Percentiles rank a stretch among this genome's conserved stretches.
These are phyloP conservation scores for Quercus lobata DNA, from an alignment of 331 rosid genomes.

Conservation along the genomic window DNA sequence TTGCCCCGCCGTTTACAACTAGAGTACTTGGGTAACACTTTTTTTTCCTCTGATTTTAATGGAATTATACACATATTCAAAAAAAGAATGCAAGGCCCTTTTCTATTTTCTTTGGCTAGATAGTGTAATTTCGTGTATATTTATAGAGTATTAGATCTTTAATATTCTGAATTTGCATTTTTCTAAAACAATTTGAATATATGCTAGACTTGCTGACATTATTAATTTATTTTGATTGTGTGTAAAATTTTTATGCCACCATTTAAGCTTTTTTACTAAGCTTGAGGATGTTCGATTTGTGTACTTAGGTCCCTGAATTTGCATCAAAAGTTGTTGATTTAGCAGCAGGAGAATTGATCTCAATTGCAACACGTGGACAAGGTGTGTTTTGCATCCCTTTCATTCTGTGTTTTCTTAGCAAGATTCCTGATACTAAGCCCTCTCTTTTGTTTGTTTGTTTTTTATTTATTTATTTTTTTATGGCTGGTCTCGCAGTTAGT, in stretches of 20 bases:
- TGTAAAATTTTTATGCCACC: neutral
- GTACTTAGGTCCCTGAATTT: conserved; percentile 60
- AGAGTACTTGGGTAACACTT: no score
- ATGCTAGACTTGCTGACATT: neutral
- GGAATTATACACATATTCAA: no score
- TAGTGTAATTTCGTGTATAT: neutral
- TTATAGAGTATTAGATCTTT: neutral
- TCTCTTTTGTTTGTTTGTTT: neutral
- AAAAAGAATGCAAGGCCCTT: neutral
- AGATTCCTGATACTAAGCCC: neutral
- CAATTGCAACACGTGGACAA: conserved; percentile 71
- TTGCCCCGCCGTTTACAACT: no score
- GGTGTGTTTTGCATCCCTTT: conserved; percentile 37
- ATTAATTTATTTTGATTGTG: neutral
- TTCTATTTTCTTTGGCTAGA: neutral
- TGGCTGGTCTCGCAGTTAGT: conserved; percentile 48
- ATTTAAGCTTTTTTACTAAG: conserved; percentile 8
- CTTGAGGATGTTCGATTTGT: conserved; percentile 14
- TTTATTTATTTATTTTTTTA: no score
- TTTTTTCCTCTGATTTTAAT: no score
- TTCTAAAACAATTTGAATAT: neutral
- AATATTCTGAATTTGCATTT: neutral
- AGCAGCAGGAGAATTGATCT: conserved; percentile 66
- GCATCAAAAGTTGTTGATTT: conserved; percentile 63
- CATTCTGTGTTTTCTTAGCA: neutral